phyloP scores from a whole-genome alignment of 2,329 filamentous ascomycete species.

The Emmonsiellopsis sp. region DNA sequence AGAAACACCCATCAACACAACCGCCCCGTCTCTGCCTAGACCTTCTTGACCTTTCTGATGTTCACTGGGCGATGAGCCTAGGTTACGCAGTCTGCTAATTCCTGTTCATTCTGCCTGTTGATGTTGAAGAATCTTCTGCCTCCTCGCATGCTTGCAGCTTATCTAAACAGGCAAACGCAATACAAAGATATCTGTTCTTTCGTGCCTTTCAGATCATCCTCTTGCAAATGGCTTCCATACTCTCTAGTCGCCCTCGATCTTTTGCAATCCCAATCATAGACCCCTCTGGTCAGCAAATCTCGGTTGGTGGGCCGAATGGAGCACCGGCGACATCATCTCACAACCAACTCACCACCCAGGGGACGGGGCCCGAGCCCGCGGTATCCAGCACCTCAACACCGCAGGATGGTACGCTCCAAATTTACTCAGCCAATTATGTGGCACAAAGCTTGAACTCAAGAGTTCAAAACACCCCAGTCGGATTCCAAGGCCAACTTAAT shows the following conservation, averaged over 20 bases:
- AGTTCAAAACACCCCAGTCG: neutral
- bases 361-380: neutral
- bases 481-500: neutral
- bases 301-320: neutral
- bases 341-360: neutral
- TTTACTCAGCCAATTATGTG: neutral
- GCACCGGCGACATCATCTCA: neutral
- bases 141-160: neutral
- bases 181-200: neutral
- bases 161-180: neutral
- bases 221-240: neutral
- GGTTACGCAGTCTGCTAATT: neutral
- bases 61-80: neutral
- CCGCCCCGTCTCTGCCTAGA: neutral
- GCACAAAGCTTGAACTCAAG: neutral
- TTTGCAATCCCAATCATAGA: slow-evolving; percentile 2
- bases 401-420: neutral
- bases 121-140: neutral
- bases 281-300: neutral
- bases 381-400: neutral
- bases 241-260: neutral
- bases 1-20: neutral
- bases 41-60: neutral
- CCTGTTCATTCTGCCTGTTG: neutral
- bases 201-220: neutral